Percentiles rank a stretch among this genome's conserved stretches.
Conservation (phyloP, 257 asterid species). For the Craterostigma plantagineum region DNA sequence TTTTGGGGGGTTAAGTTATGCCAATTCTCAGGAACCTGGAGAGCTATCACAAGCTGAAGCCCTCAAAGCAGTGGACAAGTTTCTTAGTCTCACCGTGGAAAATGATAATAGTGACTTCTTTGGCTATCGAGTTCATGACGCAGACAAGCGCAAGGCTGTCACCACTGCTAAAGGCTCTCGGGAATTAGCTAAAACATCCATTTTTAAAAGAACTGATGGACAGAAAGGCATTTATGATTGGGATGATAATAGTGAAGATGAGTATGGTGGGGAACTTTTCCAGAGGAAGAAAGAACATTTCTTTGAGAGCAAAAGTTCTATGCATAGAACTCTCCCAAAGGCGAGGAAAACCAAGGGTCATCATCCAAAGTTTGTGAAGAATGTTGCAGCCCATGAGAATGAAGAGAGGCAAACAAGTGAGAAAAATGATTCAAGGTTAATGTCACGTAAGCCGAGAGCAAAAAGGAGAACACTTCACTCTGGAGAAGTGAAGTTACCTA, state of each 20-base stretch:
- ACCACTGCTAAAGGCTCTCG: constrained; percentile 49
- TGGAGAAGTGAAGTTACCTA: constrained; percentile 11
- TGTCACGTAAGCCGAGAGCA: constrained; percentile 21
- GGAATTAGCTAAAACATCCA: constrained; percentile 39
- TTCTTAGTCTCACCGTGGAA: constrained; percentile 53
- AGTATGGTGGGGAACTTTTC: constrained; percentile 83
- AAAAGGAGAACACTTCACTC: constrained; percentile 11
- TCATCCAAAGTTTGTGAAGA: constrained; percentile 9
- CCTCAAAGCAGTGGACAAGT: constrained; percentile 61
- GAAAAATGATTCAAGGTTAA: constrained; percentile 33
- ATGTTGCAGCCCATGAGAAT: constrained; percentile 13
- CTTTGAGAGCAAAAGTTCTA: constrained; percentile 18
- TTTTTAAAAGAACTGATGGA: constrained; percentile 15
- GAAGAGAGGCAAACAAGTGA: constrained; percentile 11
- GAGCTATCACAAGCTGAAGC: constrained; percentile 81
- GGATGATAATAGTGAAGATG: constrained; percentile 79
- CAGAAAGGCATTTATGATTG: constrained; percentile 42
- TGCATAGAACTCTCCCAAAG: too few relatives aligned
- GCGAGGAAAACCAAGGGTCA: too few relatives aligned
- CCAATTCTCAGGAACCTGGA: constrained; percentile 81
- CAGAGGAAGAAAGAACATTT: constrained; percentile 49
- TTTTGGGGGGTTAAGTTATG: constrained; percentile 66
- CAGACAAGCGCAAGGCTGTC: constrained; percentile 21
- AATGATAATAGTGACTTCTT: constrained; percentile 17
- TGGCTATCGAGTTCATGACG: constrained; percentile 12